Conservation (phyloP, 106 monocot genomes). For the Allium cepa region DNA sequence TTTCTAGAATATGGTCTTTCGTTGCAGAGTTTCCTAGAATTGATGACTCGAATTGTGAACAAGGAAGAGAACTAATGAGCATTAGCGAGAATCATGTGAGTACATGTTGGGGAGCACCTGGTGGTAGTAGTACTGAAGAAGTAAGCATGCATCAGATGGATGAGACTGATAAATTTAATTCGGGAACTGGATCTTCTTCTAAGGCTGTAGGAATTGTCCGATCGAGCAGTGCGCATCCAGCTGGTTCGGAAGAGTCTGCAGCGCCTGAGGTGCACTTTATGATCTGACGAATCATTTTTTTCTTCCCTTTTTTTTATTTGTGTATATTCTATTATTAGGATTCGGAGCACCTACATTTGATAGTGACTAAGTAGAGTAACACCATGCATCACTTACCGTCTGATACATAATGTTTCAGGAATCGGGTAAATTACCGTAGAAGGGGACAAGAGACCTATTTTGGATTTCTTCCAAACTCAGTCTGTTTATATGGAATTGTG, state of each 20-base stretch:
- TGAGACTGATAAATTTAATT: conserved; percentile 24
- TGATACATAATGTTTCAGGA: too few relatives aligned
- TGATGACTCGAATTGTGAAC: conserved; percentile 33
- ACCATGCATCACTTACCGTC: background rate
- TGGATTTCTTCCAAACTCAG: too few relatives aligned
- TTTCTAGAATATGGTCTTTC: conserved; percentile 81
- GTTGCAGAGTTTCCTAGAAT: conserved; percentile 30
- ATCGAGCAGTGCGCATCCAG: conserved; percentile 10
- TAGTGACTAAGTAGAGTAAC: background rate
- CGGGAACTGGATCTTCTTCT: conserved; percentile 49
- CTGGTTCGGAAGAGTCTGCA: conserved; percentile 20
- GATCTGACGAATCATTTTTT: background rate
- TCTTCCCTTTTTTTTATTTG: background rate
- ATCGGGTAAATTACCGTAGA: too few relatives aligned
- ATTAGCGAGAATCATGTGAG: conserved; percentile 48
- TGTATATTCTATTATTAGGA: background rate
- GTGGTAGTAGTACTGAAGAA: conserved; percentile 24
- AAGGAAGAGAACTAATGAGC: conserved; percentile 55
- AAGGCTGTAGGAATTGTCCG: conserved; percentile 16
- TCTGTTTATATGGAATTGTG: too few relatives aligned
- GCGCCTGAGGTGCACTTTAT: conserved; percentile 22
- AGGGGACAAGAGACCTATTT: too few relatives aligned
- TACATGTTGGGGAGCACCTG: conserved; percentile 27
- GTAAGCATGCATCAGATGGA: conserved; percentile 23
- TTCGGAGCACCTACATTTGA: background rate